Evolutionary conservation across 371 early-diverging fungal genomes (phyloP).

Genomic region (Mucor circinelloides): DNA sequence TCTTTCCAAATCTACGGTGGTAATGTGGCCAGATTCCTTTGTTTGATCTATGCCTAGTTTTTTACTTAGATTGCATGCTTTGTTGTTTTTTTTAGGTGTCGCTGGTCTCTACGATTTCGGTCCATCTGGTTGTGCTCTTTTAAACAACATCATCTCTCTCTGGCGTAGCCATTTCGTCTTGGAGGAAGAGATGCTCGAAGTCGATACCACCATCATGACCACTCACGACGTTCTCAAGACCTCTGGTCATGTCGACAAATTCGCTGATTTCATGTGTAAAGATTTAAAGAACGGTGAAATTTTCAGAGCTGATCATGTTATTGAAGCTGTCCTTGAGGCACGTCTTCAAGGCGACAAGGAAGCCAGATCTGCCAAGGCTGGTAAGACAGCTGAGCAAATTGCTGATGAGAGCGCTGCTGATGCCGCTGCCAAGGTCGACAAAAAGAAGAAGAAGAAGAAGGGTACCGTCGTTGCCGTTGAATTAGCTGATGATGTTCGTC

Average conservation of each 20-base stretch:
- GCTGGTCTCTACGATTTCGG: conserved; percentile 99
- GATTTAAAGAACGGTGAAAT: conserved; percentile 95
- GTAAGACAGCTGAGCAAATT: conserved; percentile 35
- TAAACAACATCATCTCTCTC: conserved; percentile 90
- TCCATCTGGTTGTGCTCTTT: conserved; percentile 95
- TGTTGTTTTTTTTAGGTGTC: conserved; percentile 67
- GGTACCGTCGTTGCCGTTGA: conserved; percentile 65
- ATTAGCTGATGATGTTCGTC: conserved; percentile 67
- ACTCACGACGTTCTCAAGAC: conserved; percentile 98
- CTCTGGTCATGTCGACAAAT: conserved; percentile 99
- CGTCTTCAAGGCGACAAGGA: conserved; percentile 84
- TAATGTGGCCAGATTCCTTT: conserved; percentile 27
- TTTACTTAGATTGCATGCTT: background rate
- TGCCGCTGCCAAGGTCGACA: conserved; percentile 58
- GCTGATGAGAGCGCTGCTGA: conserved; percentile 43
- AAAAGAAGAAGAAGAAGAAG: conserved; percentile 76
- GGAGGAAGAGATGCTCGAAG: conserved; percentile 99
- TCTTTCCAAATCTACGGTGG: conserved; percentile 95
- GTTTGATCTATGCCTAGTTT: background rate
- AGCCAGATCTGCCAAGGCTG: conserved; percentile 63
- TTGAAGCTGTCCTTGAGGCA: conserved; percentile 91
- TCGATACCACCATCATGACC: conserved; percentile 98
- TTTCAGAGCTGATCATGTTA: conserved; percentile 98
- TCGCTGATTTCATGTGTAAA: conserved; percentile 98
- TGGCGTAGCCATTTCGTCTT: conserved; percentile 98